phyloP scores from a whole-genome alignment of 2,329 filamentous ascomycete species.

The Akanthomyces uredinophilus region DNA sequence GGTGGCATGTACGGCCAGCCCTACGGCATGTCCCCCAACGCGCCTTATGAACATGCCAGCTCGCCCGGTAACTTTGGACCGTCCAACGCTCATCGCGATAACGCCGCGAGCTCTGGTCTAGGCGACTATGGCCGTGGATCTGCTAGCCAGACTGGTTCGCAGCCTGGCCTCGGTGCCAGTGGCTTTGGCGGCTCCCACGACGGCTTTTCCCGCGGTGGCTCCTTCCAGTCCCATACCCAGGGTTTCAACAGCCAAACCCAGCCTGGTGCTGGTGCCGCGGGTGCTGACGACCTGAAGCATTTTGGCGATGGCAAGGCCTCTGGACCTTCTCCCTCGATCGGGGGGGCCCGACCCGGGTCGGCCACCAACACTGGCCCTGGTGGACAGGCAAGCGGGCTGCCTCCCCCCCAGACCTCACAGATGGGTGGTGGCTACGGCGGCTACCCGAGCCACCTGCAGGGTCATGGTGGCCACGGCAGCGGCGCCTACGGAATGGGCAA shows the following conservation, averaged over 20 bases:
- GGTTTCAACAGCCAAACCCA: slow-evolving; percentile 48
- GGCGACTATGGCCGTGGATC: slow-evolving; percentile 50
- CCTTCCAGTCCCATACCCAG: slow-evolving; percentile 53
- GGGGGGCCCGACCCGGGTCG: slow-evolving; percentile 52
- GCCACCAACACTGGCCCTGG: slow-evolving; percentile 49
- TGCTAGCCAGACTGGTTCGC: slow-evolving; percentile 44
- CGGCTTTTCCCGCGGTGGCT: slow-evolving; percentile 48
- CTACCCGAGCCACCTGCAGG: slow-evolving; percentile 51
- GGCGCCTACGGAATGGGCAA: slow-evolving; percentile 51
- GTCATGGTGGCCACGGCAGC: slow-evolving; percentile 49
- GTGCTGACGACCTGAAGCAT: slow-evolving; percentile 51
- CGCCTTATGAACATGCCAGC: slow-evolving; percentile 51
- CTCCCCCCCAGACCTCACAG: slow-evolving; percentile 51
- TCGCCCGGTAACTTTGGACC: slow-evolving; percentile 52
- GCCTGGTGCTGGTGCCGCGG: slow-evolving; percentile 35
- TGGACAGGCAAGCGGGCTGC: slow-evolving; percentile 44
- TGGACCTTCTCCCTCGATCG: slow-evolving; percentile 53
- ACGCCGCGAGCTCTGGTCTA: slow-evolving; percentile 44
- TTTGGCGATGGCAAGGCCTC: slow-evolving; percentile 52
- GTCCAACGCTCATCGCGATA: slow-evolving; percentile 49
- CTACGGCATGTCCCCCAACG: slow-evolving; percentile 52
- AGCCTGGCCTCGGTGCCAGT: slow-evolving; percentile 45
- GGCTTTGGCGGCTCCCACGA: slow-evolving; percentile 52
- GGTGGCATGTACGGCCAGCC: slow-evolving; percentile 50
- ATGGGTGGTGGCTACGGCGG: slow-evolving; percentile 49